These are phyloP conservation scores for Diaporthe destruens DNA, from an alignment of 2,329 filamentous ascomycete genomes.

Conservation along the genomic window DNA sequence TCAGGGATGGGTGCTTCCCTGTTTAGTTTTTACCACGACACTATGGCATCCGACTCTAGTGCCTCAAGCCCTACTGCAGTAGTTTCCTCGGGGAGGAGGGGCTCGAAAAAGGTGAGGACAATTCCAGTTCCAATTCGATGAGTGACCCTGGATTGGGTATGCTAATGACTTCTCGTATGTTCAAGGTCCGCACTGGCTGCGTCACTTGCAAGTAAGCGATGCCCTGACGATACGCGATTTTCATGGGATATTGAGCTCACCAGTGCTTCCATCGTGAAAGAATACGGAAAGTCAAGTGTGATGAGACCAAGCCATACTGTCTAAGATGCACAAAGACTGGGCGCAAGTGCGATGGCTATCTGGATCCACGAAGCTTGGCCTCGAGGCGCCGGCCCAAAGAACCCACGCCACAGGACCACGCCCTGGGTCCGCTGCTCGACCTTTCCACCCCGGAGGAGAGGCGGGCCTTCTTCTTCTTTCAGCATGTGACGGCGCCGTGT, in stretches of 20 bases:
- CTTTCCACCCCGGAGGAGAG: constrained; percentile 42
- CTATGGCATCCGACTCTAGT: constrained; percentile 37
- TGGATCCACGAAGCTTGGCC: constrained; percentile 41
- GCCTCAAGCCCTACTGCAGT: constrained; percentile 37
- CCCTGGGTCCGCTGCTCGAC: constrained; percentile 43
- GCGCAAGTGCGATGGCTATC: constrained; percentile 50
- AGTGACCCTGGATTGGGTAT: not conserved
- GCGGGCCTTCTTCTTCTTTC: constrained; percentile 42
- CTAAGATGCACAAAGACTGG: constrained; percentile 49
- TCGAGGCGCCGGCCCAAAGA: constrained; percentile 41
- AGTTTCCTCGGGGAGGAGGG: constrained; percentile 40
- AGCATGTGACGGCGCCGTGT: constrained; percentile 39
- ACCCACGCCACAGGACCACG: constrained; percentile 41
- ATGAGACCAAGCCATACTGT: constrained; percentile 49
- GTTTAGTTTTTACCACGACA: constrained; percentile 39
- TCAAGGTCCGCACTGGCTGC: constrained; percentile 38
- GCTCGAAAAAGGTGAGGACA: constrained; percentile 41
- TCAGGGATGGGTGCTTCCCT: constrained; percentile 31
- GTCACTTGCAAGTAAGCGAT: constrained; percentile 42
- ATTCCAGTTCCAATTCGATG: not conserved
- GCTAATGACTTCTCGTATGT: constrained; percentile 1
- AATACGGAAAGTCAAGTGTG: constrained; percentile 51
- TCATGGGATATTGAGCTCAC: constrained; percentile 14
- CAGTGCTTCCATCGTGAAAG: constrained; percentile 39
- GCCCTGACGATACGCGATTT: not conserved